Percentiles rank a stretch among this genome's conserved stretches.
phyloP scores from a whole-genome alignment of 345 rosid species.

The Syzygium grande region DNA sequence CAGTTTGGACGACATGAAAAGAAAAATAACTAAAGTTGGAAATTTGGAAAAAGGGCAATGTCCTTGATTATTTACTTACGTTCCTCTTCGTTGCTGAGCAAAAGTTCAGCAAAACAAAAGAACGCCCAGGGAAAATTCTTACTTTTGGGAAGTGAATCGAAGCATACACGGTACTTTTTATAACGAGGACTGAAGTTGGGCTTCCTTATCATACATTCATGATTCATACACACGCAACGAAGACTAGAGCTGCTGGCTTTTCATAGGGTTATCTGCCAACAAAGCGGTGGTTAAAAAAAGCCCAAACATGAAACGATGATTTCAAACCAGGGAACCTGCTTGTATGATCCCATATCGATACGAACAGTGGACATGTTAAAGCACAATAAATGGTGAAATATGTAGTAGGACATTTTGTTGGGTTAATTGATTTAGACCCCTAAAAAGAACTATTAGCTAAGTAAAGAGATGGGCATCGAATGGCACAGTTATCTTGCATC shows the following conservation, averaged over 20 bases:
- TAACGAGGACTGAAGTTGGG: background rate
- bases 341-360: background rate
- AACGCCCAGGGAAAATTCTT: background rate
- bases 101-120: background rate
- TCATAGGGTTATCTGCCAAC: background rate
- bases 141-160: background rate
- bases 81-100: background rate
- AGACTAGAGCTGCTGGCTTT: background rate
- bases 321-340: background rate
- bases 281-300: background rate
- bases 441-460: background rate
- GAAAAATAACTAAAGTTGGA: background rate
- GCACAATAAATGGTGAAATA: background rate
- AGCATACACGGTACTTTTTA: background rate
- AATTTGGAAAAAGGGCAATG: background rate
- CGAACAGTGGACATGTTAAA: background rate
- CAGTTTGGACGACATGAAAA: background rate
- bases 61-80: background rate
- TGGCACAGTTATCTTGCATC: background rate
- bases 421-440: background rate
- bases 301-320: background rate
- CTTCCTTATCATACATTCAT: background rate
- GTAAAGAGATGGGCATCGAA: background rate
- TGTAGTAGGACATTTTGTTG: background rate
- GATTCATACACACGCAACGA: background rate